Conservation (phyloP, 805 yeast species). For the Vanderwaltozyma yarrowii region DNA sequence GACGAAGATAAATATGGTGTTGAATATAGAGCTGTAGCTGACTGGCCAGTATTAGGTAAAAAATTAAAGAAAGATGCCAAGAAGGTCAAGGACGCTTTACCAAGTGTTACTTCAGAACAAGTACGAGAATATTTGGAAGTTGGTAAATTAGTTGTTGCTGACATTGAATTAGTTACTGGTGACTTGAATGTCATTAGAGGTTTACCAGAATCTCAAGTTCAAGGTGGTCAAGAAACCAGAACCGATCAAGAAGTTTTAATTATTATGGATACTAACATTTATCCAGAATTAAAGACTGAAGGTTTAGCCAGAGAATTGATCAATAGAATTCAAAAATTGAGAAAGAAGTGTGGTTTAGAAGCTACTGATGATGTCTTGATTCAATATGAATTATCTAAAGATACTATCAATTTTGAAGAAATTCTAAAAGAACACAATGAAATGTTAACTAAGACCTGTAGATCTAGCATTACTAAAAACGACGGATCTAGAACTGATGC, state of each 20-base stretch:
- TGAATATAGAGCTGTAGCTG: constrained; percentile 89
- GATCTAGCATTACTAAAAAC: constrained; percentile 38
- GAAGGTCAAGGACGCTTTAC: constrained; percentile 90
- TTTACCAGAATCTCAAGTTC: constrained; percentile 54
- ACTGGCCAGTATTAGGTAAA: constrained; percentile 98
- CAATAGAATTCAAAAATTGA: constrained; percentile 93
- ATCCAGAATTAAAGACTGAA: constrained; percentile 83
- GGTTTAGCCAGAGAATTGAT: constrained; percentile 94
- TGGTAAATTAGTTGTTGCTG: constrained; percentile 79
- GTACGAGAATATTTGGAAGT: constrained; percentile 63
- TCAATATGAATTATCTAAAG: constrained; percentile 57
- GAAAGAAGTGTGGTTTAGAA: constrained; percentile 91
- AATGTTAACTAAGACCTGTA: constrained; percentile 67
- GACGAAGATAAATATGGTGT: constrained; percentile 91
- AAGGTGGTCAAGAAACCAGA: constrained; percentile 75
- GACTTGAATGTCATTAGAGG: constrained; percentile 89
- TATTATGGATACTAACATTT: constrained; percentile 77
- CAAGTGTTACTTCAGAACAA: constrained; percentile 66
- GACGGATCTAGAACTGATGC: constrained; percentile 38
- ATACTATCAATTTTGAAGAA: constrained; percentile 50
- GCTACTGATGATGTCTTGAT: constrained; percentile 93
- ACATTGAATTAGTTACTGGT: constrained; percentile 76
- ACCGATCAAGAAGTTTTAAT: constrained; percentile 83
- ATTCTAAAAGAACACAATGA: constrained; percentile 57
- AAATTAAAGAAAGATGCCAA: constrained; percentile 90